Evolutionary conservation across 2,329 filamentous ascomycete species (phyloP).

Genomic region (Neobulgaria alba): DNA sequence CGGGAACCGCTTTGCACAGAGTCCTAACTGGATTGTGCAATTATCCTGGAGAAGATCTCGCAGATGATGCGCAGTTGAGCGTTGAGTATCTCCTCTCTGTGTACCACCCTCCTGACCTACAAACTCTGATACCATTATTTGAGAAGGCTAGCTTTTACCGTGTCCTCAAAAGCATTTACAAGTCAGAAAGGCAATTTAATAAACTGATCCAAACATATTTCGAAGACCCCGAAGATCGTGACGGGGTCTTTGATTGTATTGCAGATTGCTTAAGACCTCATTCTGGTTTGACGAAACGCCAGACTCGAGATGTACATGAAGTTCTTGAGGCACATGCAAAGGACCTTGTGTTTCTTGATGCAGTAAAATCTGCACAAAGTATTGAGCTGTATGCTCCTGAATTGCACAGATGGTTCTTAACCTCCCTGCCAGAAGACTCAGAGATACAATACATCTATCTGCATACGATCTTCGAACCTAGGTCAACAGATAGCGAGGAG

Average conservation of each 20-base stretch:
- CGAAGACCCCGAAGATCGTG: constrained; percentile 70
- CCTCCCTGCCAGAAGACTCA: constrained; percentile 43
- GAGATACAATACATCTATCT: constrained; percentile 57
- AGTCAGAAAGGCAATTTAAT: constrained; percentile 67
- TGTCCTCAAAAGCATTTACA: constrained; percentile 84
- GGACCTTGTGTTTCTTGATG: constrained; percentile 49
- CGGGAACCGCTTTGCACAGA: constrained; percentile 74
- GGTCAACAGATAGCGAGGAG: constrained; percentile 30
- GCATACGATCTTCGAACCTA: constrained; percentile 62
- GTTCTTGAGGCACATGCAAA: constrained; percentile 49
- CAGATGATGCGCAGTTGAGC: constrained; percentile 93
- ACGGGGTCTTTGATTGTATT: constrained; percentile 71
- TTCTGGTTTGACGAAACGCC: constrained; percentile 56
- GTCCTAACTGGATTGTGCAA: constrained; percentile 77
- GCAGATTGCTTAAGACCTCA: constrained; percentile 61
- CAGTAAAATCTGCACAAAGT: constrained; percentile 45
- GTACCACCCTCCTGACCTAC: constrained; percentile 80
- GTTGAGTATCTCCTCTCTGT: constrained; percentile 90
- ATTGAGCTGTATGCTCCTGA: constrained; percentile 47
- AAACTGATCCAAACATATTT: constrained; percentile 75
- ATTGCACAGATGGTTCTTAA: constrained; percentile 46
- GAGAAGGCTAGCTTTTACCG: constrained; percentile 77
- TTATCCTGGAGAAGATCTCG: constrained; percentile 71
- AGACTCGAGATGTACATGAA: constrained; percentile 60
- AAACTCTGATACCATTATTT: constrained; percentile 67